Conservation (phyloP, 2,329 filamentous ascomycete genomes). For the Talaromyces sp. region DNA sequence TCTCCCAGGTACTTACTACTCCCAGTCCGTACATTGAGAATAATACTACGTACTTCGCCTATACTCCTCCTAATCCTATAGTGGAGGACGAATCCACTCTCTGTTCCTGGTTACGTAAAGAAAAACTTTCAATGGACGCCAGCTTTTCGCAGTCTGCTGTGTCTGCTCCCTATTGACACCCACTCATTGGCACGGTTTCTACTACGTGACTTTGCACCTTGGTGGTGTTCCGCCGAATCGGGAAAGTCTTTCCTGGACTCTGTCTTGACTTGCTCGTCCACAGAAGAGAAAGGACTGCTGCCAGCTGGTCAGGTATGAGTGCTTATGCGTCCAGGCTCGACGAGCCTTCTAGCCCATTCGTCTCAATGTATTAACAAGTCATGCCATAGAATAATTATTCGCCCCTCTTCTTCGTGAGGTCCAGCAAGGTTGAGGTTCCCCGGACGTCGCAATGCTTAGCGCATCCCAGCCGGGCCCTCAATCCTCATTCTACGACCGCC, state of each 20-base stretch:
- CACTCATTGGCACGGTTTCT: neutral
- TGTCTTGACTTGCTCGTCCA: no score
- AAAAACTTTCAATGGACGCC: slow-evolving; percentile 27
- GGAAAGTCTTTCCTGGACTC: slow-evolving; percentile 15
- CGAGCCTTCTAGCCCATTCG: neutral
- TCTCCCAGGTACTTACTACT: neutral
- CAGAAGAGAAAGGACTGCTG: neutral
- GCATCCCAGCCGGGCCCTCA: slow-evolving; percentile 2
- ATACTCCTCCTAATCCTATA: neutral
- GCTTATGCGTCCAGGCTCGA: neutral
- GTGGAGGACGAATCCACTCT: slow-evolving; percentile 8
- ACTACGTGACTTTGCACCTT: slow-evolving; percentile 1
- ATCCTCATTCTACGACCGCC: neutral
- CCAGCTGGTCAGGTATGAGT: neutral
- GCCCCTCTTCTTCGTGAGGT: neutral
- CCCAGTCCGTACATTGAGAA: neutral
- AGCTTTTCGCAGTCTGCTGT: neutral
- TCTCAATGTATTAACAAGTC: neutral
- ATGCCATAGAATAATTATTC: neutral
- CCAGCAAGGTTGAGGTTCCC: neutral
- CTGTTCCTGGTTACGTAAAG: slow-evolving; percentile 45
- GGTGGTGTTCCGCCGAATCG: slow-evolving; percentile 8
- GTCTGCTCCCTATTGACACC: neutral
- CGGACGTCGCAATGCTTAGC: slow-evolving; percentile 12
- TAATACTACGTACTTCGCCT: neutral